phyloP scores from a whole-genome alignment of 2,329 filamentous ascomycete genomes.

The Periconia macrospinosa region DNA sequence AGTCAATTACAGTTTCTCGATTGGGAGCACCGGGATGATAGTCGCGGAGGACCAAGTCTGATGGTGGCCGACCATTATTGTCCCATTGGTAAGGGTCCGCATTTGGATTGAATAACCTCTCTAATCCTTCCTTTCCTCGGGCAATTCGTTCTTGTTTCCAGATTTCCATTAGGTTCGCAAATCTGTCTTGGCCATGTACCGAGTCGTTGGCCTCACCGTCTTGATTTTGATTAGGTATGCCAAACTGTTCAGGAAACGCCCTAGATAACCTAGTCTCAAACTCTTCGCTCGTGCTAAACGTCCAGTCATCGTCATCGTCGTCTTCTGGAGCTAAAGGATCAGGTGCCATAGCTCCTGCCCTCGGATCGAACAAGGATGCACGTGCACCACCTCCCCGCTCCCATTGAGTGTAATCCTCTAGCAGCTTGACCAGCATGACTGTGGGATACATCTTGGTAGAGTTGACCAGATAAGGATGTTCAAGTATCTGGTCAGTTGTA shows the following conservation, averaged over 20 bases:
- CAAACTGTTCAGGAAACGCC: conserved; percentile 50
- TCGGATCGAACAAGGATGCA: conserved; percentile 62
- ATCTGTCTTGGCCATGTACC: conserved; percentile 20
- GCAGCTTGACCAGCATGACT: conserved; percentile 63
- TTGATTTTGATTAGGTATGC: conserved; percentile 18
- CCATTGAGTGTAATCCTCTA: conserved; percentile 75
- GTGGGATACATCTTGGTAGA: conserved; percentile 67
- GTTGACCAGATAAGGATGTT: conserved; percentile 68
- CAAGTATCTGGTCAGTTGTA: conserved; percentile 68
- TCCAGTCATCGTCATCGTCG: conserved; percentile 60
- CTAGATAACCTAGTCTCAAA: conserved; percentile 52
- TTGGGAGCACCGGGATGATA: conserved; percentile 46
- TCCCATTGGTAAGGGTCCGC: conserved; percentile 59
- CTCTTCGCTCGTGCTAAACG: conserved; percentile 65
- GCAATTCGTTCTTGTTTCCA: conserved; percentile 61
- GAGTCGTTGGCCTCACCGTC: conserved; percentile 41
- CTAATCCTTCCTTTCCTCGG: conserved; percentile 58
- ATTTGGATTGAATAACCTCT: conserved; percentile 60
- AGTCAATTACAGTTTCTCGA: conserved; percentile 58
- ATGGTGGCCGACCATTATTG: conserved; percentile 49
- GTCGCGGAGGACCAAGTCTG: conserved; percentile 58
- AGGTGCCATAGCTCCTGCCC: conserved; percentile 59
- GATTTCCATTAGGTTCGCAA: conserved; percentile 48
- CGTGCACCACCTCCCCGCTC: conserved; percentile 73
- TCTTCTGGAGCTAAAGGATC: conserved; percentile 51